Evolutionary conservation across 768 basidiomycete species (phyloP), one percentile per base, ranked within the genome.

Genomic region (Lentinula lateritia): DNA sequence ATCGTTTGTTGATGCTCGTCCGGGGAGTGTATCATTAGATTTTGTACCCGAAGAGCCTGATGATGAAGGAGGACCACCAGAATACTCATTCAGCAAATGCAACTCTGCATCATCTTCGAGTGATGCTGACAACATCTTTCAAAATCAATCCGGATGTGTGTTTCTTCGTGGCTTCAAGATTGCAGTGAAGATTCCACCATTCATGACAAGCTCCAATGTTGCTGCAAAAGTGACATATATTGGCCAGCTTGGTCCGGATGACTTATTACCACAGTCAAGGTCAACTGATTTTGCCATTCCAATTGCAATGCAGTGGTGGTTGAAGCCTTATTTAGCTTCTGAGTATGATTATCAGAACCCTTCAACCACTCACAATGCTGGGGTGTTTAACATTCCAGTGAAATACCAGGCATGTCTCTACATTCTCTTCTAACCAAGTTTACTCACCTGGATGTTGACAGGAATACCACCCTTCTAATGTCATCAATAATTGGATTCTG

Each of bases 1-100:
- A 0, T 60, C 61, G 13, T 71, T 68, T 41, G 23, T 34, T 5
- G 35, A 43, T 13, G 52, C 52, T 4, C 23, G 9, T 12, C 55
- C 39, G 3, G 39, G n/a, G 8, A 57, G n/a, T 28, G 55, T 45
- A 57, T 13, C 7, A 7, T 45, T 57, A 18, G 55, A 57, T 4
- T 42, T 41, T 15, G 55, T 57, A 20, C 39, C 42, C 6, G 5
- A 34, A 32, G 6, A 15, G 28, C 32, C 39, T 23, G 55, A 45
- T 4, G 1, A 28, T 42, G 39, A 6, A 23, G 1, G 36, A 41
- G 38, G 35, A 18, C 15, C 16, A 20, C 39, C 41, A 20, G 39
- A 42, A 12, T 57, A 45, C 18, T 32, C 6, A 3, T 57, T 57
- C 13, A 34, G 39, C 23, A 45, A 8, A 28, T 41, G 38, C 20